phyloP scores from a whole-genome alignment of 306 rosid genomes.

The Corylus avellana region DNA sequence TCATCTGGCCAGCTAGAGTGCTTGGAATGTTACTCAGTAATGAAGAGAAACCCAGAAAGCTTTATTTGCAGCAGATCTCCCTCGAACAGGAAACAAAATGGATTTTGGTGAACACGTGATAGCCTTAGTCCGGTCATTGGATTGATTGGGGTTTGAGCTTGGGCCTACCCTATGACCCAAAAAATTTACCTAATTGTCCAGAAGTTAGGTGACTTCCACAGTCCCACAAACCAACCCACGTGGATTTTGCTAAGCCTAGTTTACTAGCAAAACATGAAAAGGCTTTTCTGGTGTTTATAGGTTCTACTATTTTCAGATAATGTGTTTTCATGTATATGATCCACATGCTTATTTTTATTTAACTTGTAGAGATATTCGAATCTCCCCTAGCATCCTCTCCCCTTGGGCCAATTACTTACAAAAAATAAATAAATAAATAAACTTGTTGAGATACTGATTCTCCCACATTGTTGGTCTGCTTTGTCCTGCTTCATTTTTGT shows the following conservation, averaged over 20 bases:
- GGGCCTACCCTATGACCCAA: slow-evolving; percentile 39
- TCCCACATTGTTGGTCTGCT: slow-evolving; percentile 39
- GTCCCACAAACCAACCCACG: slow-evolving; percentile 5
- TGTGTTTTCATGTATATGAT: background rate
- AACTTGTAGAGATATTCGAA: background rate
- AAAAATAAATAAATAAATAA: too few relatives aligned
- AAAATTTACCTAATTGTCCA: slow-evolving; percentile 10
- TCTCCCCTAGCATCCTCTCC: too few relatives aligned
- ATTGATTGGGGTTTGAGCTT: slow-evolving; percentile 42
- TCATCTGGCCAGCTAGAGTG: slow-evolving; percentile 46
- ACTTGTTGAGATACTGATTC: slow-evolving; percentile 53
- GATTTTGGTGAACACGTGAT: slow-evolving; percentile 48
- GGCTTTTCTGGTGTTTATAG: background rate
- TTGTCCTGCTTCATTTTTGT: slow-evolving; percentile 47
- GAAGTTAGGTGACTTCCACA: background rate
- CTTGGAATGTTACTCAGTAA: slow-evolving; percentile 60
- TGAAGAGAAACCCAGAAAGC: slow-evolving; percentile 31
- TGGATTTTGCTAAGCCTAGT: background rate
- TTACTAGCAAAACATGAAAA: slow-evolving; percentile 8
- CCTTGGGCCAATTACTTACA: too few relatives aligned
- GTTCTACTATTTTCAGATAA: background rate
- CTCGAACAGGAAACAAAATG: slow-evolving; percentile 19
- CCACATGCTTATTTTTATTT: slow-evolving; percentile 7
- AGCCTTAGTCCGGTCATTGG: slow-evolving; percentile 29
- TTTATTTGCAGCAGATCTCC: slow-evolving; percentile 33